Evolutionary conservation across 495 filamentous ascomycete genomes (phyloP).

Genomic region (Penicillium tannophilum): DNA sequence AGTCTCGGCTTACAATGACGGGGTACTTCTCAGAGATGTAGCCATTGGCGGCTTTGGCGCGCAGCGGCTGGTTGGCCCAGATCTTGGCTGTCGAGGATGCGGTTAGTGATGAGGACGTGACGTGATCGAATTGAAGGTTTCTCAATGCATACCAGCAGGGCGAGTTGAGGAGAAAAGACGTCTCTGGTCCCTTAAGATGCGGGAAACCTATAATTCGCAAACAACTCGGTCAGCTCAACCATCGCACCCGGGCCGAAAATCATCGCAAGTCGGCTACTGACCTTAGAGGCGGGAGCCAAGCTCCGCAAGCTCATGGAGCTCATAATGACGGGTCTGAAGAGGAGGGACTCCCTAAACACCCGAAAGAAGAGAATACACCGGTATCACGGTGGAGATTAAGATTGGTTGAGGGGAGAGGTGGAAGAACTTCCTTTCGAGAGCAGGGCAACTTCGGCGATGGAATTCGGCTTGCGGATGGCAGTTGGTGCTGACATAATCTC

Average conservation of each 20-base stretch:
- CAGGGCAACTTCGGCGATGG: slow-evolving; percentile 24
- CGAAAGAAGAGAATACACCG: slow-evolving; percentile 27
- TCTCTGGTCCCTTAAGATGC: slow-evolving; percentile 53
- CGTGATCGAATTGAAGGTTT: slow-evolving; percentile 9
- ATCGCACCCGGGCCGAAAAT: slow-evolving; percentile 28
- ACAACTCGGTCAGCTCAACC: slow-evolving; percentile 27
- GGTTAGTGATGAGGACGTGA: slow-evolving; percentile 30
- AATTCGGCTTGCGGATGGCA: slow-evolving; percentile 37
- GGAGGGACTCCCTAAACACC: slow-evolving; percentile 32
- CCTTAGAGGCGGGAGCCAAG: slow-evolving; percentile 59
- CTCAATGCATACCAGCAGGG: slow-evolving; percentile 66
- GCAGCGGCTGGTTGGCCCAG: slow-evolving; percentile 78
- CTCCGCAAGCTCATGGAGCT: slow-evolving; percentile 62
- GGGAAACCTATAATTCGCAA: slow-evolving; percentile 42
- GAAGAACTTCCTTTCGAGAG: slow-evolving; percentile 25
- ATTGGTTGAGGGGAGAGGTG: slow-evolving; percentile 30
- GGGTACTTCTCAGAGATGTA: slow-evolving; percentile 86
- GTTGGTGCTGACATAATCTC: slow-evolving; percentile 46
- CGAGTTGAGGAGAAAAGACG: slow-evolving; percentile 85
- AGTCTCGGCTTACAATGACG: slow-evolving; percentile 71
- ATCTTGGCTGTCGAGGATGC: slow-evolving; percentile 61
- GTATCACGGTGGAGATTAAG: slow-evolving; percentile 21
- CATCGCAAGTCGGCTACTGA: slow-evolving; percentile 34
- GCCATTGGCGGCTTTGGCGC: slow-evolving; percentile 87
- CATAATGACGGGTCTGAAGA: slow-evolving; percentile 51